These are phyloP conservation scores for Xylariaceae sp. DNA, from an alignment of 2,329 filamentous ascomycete species.

Conservation along the genomic window DNA sequence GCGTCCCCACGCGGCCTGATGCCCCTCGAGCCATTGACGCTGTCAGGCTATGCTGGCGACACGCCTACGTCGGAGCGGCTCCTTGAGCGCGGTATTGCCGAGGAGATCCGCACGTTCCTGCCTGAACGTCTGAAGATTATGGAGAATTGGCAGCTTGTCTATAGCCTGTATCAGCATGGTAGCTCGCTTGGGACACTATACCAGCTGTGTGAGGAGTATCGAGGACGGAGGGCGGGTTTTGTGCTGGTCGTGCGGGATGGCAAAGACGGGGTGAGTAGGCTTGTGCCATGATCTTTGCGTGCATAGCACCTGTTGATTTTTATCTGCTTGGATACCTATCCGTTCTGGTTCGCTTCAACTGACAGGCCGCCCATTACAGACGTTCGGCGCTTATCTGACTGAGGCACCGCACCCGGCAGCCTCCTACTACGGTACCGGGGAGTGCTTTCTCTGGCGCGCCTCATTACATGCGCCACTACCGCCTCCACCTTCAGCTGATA, in stretches of 20 bases:
- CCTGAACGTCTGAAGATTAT: constrained; percentile 82
- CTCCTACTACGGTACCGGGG: constrained; percentile 92
- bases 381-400: constrained; percentile 92
- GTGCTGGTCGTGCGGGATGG: constrained; percentile 82
- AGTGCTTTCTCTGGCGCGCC: constrained; percentile 89
- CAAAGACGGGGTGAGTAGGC: constrained; percentile 62
- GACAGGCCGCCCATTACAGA: constrained; percentile 33
- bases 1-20: constrained; percentile 82
- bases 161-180: constrained; percentile 89
- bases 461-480: constrained; percentile 63
- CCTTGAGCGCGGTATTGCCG: constrained; percentile 69
- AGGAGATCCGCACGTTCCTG: constrained; percentile 87
- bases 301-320: background rate
- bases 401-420: constrained; percentile 76
- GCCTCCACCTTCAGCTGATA: constrained; percentile 61
- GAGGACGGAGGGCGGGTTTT: constrained; percentile 73
- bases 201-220: constrained; percentile 65
- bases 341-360: too few relatives aligned
- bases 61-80: constrained; percentile 60
- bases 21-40: constrained; percentile 73
- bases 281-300: too few relatives aligned
- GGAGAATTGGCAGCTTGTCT: constrained; percentile 81
- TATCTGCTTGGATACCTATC: background rate
- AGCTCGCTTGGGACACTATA: constrained; percentile 85
- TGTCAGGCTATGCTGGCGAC: constrained; percentile 61